phyloP scores from a whole-genome alignment of 495 filamentous ascomycete species.

The Geoglossum glabrum region DNA sequence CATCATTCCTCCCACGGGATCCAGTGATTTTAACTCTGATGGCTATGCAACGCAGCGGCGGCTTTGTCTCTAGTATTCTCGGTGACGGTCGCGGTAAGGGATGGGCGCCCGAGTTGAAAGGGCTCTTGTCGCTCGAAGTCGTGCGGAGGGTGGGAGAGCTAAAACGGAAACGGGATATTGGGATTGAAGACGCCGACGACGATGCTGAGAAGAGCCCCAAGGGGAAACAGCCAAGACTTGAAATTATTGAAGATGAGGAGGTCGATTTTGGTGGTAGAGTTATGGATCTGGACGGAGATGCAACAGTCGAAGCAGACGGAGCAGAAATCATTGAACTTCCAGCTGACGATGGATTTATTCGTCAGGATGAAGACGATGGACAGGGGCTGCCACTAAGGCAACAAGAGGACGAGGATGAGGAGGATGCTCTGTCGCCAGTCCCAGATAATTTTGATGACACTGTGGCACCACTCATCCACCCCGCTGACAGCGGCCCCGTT shows the following conservation, averaged over 20 bases:
- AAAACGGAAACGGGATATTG: conserved; percentile 87
- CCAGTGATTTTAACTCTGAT: conserved; percentile 71
- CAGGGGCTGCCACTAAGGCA: background rate
- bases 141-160: conserved; percentile 58
- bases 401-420: conserved; percentile 13
- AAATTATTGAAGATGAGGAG: conserved; percentile 44
- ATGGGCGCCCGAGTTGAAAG: conserved; percentile 83
- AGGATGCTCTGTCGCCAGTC: conserved; percentile 9
- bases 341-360: conserved; percentile 29
- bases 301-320: conserved; percentile 26
- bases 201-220: conserved; percentile 29
- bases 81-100: conserved; percentile 52
- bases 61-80: conserved; percentile 65
- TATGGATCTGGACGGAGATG: conserved; percentile 28
- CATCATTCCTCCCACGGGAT: conserved; percentile 66
- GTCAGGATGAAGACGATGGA: conserved; percentile 12
- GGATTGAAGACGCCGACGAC: conserved; percentile 54
- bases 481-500: conserved; percentile 61
- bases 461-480: conserved; percentile 46
- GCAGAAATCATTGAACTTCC: conserved; percentile 42
- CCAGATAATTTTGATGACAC: conserved; percentile 51
- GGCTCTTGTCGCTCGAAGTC: conserved; percentile 61
- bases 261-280: conserved; percentile 25
- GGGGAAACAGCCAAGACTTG: conserved; percentile 45
- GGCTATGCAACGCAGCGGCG: conserved; percentile 71